A percentile compares a stretch with the other conserved stretches of the same genome.
Conservation (phyloP, 1,284 basidiomycete genomes). For the Ustilago curta region DNA sequence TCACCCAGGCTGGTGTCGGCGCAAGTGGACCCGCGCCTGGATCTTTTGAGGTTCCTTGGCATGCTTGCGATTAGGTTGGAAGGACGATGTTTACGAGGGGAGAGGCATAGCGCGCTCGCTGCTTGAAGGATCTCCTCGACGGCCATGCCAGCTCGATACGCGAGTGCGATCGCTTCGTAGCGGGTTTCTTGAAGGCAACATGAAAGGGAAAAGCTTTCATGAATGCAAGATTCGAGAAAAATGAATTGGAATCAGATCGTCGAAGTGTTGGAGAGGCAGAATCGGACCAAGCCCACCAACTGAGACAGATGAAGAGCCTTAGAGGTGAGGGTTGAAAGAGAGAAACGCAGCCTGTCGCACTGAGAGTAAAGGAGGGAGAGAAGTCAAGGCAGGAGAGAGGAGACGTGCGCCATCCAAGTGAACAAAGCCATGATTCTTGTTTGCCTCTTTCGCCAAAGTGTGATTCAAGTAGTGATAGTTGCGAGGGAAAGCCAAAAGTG, state of each 20-base stretch:
- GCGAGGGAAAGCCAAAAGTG: neutral
- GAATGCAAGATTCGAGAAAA: neutral
- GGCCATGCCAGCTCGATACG: constrained; percentile 19
- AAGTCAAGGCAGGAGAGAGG: too few relatives aligned
- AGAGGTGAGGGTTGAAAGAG: too few relatives aligned
- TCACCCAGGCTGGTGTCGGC: neutral
- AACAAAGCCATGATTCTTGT: too few relatives aligned
- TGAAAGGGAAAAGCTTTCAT: constrained; percentile 2
- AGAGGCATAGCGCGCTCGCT: constrained; percentile 23
- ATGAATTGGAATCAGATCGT: neutral
- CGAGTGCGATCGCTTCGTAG: constrained; percentile 5
- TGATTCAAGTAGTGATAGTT: too few relatives aligned
- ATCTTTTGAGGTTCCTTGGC: constrained; percentile 18
- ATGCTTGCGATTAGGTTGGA: neutral
- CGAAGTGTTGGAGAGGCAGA: too few relatives aligned
- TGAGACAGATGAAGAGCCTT: too few relatives aligned
- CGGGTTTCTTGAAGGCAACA: neutral
- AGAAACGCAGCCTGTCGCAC: too few relatives aligned
- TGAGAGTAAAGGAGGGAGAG: too few relatives aligned
- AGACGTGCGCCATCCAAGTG: too few relatives aligned
- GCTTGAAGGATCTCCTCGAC: constrained; percentile 33
- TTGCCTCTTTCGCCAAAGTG: too few relatives aligned
- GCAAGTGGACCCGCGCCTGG: neutral
- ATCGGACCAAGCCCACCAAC: too few relatives aligned
- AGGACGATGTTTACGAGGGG: constrained; percentile 18